phyloP scores from a whole-genome alignment of 257 asterid species.

The Solanum sitiens region DNA sequence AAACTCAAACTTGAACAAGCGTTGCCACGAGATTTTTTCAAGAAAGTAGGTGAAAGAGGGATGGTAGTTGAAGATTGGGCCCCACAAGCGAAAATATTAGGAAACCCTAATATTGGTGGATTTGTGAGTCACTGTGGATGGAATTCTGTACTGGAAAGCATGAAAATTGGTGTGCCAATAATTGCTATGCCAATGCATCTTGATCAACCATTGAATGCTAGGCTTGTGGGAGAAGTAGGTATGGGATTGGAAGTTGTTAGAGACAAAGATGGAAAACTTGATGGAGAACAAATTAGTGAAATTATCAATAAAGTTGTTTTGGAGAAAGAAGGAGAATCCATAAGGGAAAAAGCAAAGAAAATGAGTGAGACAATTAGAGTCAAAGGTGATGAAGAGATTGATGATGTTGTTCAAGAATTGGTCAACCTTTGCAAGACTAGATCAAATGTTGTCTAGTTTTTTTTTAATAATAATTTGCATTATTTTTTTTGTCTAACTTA shows the following conservation, averaged over 20 bases:
- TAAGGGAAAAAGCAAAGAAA: slow-evolving; percentile 11
- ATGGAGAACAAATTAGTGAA: slow-evolving; percentile 1
- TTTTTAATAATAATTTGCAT: not conserved
- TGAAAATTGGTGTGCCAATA: slow-evolving; percentile 14
- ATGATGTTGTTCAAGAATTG: slow-evolving; percentile 3
- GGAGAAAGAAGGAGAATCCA: slow-evolving; percentile 7
- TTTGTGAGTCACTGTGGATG: slow-evolving; percentile 22
- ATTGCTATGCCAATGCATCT: slow-evolving; percentile 16
- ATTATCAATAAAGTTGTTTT: slow-evolving; percentile 9
- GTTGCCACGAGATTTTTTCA: slow-evolving; percentile 8
- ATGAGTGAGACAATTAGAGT: not conserved
- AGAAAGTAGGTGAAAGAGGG: slow-evolving; percentile 7
- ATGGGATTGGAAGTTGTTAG: slow-evolving; percentile 16
- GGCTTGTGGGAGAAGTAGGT: slow-evolving; percentile 8
- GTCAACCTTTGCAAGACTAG: not conserved
- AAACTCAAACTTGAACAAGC: slow-evolving; percentile 3
- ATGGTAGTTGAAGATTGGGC: slow-evolving; percentile 16
- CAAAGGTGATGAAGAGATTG: slow-evolving; percentile 21
- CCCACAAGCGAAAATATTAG: slow-evolving; percentile 15
- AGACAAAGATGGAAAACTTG: slow-evolving; percentile 8
- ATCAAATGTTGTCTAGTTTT: not conserved
- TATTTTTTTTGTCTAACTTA: not conserved
- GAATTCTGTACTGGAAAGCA: slow-evolving; percentile 12
- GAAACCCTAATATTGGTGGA: slow-evolving; percentile 4
- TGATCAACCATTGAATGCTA: slow-evolving; percentile 21